These are phyloP conservation scores for Kappamyces sp. DNA, from an alignment of 192 early-diverging fungal genomes.

Conservation along the genomic window DNA sequence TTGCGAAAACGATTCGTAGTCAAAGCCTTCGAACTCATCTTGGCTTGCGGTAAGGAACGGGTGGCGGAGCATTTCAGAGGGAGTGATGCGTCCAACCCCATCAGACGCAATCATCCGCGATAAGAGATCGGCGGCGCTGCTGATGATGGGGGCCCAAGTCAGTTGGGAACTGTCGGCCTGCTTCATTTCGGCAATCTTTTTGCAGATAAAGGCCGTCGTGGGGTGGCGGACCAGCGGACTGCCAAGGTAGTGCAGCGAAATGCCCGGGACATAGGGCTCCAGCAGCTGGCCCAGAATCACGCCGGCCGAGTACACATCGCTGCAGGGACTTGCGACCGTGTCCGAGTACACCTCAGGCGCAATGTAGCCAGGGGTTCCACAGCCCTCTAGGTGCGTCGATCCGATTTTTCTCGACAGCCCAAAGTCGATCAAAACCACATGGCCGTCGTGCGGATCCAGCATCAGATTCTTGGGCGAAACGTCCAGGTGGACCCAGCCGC, in stretches of 20 bases:
- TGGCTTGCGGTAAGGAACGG: conserved; percentile 42
- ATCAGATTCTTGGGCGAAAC: too few species aligned
- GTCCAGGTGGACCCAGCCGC: too few species aligned
- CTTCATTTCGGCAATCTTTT: conserved; percentile 32
- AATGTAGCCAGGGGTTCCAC: conserved; percentile 72
- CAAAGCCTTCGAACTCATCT: conserved; percentile 18
- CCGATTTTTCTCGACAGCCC: neutral
- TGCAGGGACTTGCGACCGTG: conserved; percentile 44
- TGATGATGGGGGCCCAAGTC: conserved; percentile 41
- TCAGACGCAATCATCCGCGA: conserved; percentile 49
- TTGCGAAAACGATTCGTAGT: neutral
- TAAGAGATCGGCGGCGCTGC: conserved; percentile 60
- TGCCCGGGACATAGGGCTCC: conserved; percentile 61
- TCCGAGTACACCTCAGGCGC: conserved; percentile 35
- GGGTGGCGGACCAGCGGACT: conserved; percentile 56
- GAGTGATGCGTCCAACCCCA: conserved; percentile 48
- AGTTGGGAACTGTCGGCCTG: neutral
- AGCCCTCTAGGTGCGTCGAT: conserved; percentile 40
- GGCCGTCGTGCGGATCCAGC: too few species aligned
- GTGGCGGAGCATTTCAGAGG: conserved; percentile 47
- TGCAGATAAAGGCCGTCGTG: conserved; percentile 60
- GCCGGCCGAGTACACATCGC: conserved; percentile 67
- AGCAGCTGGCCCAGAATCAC: conserved; percentile 69
- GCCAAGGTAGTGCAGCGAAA: conserved; percentile 62
- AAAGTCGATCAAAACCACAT: neutral